A percentile compares a stretch with the other conserved stretches of the same genome.
Conservation (phyloP, 305 asterid species). For the Striga hermonthica region DNA sequence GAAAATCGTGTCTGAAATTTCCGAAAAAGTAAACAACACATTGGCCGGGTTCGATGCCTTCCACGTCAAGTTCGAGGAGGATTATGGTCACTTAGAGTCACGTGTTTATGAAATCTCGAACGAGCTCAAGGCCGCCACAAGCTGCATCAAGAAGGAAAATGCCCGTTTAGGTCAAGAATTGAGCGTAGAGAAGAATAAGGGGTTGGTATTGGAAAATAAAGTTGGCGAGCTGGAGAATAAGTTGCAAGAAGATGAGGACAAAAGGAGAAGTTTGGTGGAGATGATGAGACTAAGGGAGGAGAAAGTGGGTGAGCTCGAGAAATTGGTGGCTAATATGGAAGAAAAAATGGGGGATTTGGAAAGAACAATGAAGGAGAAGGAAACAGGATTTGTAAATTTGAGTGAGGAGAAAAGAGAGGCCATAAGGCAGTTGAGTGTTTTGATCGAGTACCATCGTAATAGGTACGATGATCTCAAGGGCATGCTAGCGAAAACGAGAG, state of each 20-base stretch:
- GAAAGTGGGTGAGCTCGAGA: no score
- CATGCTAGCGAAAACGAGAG: slow-evolving; percentile 46
- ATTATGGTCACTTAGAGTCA: slow-evolving; percentile 76
- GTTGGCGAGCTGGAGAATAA: slow-evolving; percentile 38
- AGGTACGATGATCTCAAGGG: slow-evolving; percentile 65
- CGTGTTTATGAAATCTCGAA: slow-evolving; percentile 61
- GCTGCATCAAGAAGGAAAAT: slow-evolving; percentile 49
- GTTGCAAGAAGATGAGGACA: slow-evolving; percentile 42
- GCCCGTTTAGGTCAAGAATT: slow-evolving; percentile 43
- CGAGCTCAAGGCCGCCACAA: slow-evolving; percentile 54
- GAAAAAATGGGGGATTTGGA: slow-evolving; percentile 41
- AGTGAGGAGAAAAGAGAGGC: slow-evolving; percentile 76
- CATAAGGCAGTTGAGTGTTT: slow-evolving; percentile 65
- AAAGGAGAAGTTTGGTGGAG: slow-evolving; percentile 38
- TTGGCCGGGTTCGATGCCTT: slow-evolving; percentile 56
- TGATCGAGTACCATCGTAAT: slow-evolving; percentile 72
- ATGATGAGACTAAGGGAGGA: neutral
- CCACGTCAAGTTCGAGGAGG: slow-evolving; percentile 80
- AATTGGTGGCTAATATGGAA: slow-evolving; percentile 36
- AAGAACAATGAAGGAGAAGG: slow-evolving; percentile 39
- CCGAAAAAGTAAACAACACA: slow-evolving; percentile 46
- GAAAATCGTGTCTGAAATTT: slow-evolving; percentile 39
- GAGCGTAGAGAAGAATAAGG: slow-evolving; percentile 41
- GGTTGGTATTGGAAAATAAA: slow-evolving; percentile 35
- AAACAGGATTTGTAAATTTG: slow-evolving; percentile 36